Evolutionary conservation across 2,329 filamentous ascomycete genomes (phyloP).

Genomic region (Cladosporium sp.): DNA sequence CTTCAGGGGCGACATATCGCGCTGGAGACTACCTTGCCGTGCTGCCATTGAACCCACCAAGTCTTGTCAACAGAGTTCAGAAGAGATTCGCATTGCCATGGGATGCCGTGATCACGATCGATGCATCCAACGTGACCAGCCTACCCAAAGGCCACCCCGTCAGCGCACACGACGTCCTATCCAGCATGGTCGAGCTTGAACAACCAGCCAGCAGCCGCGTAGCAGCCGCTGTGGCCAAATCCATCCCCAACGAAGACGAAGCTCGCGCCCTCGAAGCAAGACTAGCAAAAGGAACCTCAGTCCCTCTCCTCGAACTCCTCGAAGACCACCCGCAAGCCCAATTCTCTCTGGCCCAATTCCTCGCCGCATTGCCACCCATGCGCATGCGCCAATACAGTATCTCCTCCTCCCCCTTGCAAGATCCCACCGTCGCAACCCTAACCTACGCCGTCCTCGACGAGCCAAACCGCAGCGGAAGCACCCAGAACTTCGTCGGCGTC

Average conservation of each 20-base stretch:
- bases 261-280: not conserved
- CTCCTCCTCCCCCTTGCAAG: constrained; percentile 40
- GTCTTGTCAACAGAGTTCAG: constrained; percentile 64
- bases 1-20: constrained; percentile 59
- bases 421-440: constrained; percentile 40
- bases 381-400: constrained; percentile 43
- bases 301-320: constrained; percentile 63
- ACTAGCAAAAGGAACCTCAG: not conserved
- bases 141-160: constrained; percentile 63
- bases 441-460: constrained; percentile 45
- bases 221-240: constrained; percentile 51
- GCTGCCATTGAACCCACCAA: constrained; percentile 63
- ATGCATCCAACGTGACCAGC: constrained; percentile 61
- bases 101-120: constrained; percentile 54
- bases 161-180: constrained; percentile 63
- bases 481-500: constrained; percentile 39
- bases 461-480: constrained; percentile 56
- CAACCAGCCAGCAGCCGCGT: constrained; percentile 50
- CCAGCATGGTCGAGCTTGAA: constrained; percentile 69
- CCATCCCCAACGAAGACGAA: constrained; percentile 23
- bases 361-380: constrained; percentile 73
- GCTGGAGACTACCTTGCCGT: constrained; percentile 51
- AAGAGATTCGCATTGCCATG: constrained; percentile 65
- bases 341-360: constrained; percentile 65
- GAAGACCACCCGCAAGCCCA: constrained; percentile 60